These are phyloP conservation scores for Suhomyces sp. DNA, from an alignment of 805 yeast genomes.

Conservation along the genomic window DNA sequence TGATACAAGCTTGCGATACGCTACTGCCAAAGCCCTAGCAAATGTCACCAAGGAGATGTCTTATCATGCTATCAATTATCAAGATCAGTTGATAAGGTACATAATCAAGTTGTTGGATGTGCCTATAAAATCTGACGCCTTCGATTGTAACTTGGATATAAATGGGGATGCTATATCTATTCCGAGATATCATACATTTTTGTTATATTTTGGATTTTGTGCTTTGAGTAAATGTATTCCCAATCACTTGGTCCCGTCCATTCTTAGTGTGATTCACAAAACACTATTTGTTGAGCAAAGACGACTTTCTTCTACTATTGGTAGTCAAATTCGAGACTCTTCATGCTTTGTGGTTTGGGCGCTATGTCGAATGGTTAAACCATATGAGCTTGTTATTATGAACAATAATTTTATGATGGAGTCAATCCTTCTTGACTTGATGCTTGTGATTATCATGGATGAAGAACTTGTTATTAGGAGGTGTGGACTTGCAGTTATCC, in stretches of 20 bases:
- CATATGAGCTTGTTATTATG: conserved; percentile 3
- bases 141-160: conserved; percentile 12
- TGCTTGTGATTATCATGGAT: conserved; percentile 63
- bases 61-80: conserved; percentile 32
- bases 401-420: conserved; percentile 14
- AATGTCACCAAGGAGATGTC: conserved; percentile 40
- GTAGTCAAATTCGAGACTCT: conserved; percentile 76
- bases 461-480: conserved; percentile 69
- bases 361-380: conserved; percentile 41
- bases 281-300: conserved; percentile 58
- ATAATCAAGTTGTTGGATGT: conserved; percentile 33
- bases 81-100: conserved; percentile 39
- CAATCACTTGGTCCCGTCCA: conserved; percentile 13
- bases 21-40: conserved; percentile 64
- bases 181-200: conserved; percentile 53
- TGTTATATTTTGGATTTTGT: conserved; percentile 52
- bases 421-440: conserved; percentile 32
- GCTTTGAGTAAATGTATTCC: conserved; percentile 29
- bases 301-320: conserved; percentile 49
- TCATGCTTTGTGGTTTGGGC: conserved; percentile 88
- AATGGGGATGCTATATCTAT: conserved; percentile 33
- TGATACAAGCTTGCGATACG: conserved; percentile 59
- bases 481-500: conserved; percentile 83
- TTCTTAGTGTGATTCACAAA: conserved; percentile 40
- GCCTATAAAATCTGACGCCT: conserved; percentile 2